These are phyloP conservation scores for Fusarium sp. DNA, from an alignment of 2,329 filamentous ascomycete genomes.

Conservation along the genomic window DNA sequence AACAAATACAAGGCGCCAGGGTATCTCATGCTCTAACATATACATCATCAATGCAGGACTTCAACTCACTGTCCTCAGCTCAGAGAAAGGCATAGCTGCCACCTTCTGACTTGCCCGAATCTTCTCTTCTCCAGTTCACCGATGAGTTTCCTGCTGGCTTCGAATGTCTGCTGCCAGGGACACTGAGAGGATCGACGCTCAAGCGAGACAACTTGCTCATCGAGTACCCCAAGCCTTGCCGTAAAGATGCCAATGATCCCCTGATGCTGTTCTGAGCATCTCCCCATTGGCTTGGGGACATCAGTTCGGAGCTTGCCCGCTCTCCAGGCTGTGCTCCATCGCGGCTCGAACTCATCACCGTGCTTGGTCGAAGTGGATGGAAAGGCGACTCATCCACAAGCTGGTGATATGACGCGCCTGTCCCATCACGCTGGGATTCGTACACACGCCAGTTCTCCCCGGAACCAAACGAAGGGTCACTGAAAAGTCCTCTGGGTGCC, in stretches of 20 bases:
- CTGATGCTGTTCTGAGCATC: slow-evolving; percentile 32
- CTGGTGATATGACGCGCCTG: slow-evolving; percentile 47
- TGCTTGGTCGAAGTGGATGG: slow-evolving; percentile 49
- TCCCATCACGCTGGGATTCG: slow-evolving; percentile 38
- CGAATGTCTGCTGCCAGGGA: slow-evolving; percentile 19
- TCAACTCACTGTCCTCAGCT: background rate
- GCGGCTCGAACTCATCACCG: slow-evolving; percentile 30
- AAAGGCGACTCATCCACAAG: slow-evolving; percentile 49
- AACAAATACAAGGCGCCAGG: slow-evolving; percentile 2
- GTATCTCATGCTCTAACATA: slow-evolving; percentile 16
- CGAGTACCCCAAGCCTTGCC: slow-evolving; percentile 17
- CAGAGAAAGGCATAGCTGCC: slow-evolving; percentile 42
- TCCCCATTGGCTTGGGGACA: slow-evolving; percentile 42
- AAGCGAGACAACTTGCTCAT: slow-evolving; percentile 20
- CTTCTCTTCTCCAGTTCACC: slow-evolving; percentile 29
- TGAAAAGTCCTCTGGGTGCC: slow-evolving; percentile 37
- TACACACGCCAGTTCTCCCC: slow-evolving; percentile 51
- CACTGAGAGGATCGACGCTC: slow-evolving; percentile 18
- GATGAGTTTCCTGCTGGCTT: slow-evolving; percentile 18
- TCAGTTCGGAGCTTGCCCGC: slow-evolving; percentile 33
- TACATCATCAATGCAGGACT: background rate
- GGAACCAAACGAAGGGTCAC: slow-evolving; percentile 48
- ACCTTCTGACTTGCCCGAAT: slow-evolving; percentile 33
- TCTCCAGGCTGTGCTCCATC: slow-evolving; percentile 35
- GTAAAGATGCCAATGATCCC: slow-evolving; percentile 30